Percentiles rank a stretch among this genome's conserved stretches.
Conservation (phyloP, 352 stramenopile species). For the Elongisporangium anandrum region DNA sequence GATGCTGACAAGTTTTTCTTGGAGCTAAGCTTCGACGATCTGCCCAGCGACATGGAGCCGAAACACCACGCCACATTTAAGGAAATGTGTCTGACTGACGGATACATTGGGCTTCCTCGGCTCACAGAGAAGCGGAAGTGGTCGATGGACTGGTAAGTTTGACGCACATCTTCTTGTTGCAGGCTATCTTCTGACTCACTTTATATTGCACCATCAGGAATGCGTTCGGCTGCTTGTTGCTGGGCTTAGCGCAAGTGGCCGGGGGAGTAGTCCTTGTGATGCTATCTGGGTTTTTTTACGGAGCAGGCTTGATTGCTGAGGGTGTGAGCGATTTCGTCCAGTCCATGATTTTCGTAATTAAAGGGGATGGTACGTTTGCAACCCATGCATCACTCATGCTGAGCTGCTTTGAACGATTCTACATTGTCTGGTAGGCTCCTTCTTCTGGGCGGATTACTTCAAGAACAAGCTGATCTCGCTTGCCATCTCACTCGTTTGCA, state of each 20-base stretch:
- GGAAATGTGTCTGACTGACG: background rate
- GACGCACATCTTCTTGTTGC: no score
- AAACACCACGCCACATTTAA: background rate
- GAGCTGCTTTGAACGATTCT: background rate
- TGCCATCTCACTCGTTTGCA: conserved; percentile 1
- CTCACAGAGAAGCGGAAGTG: background rate
- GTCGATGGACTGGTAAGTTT: conserved; percentile 1
- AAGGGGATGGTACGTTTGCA: conserved; percentile 1
- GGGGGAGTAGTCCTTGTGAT: background rate
- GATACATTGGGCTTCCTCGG: background rate
- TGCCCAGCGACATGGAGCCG: background rate
- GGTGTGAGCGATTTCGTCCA: background rate
- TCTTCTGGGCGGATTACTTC: conserved; percentile 1
- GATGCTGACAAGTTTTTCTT: conserved; percentile 2
- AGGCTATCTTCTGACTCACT: no score
- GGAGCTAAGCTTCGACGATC: background rate
- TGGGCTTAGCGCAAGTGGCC: background rate
- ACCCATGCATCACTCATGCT: no score
- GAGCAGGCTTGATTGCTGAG: background rate
- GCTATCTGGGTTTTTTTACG: background rate
- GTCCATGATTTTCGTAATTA: background rate
- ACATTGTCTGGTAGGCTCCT: background rate
- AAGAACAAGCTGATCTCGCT: conserved; percentile 2
- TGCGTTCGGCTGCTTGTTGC: background rate
- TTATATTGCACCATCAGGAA: background rate